Conservation (phyloP, 768 basidiomycete species). For the Wakefieldia striispora region DNA sequence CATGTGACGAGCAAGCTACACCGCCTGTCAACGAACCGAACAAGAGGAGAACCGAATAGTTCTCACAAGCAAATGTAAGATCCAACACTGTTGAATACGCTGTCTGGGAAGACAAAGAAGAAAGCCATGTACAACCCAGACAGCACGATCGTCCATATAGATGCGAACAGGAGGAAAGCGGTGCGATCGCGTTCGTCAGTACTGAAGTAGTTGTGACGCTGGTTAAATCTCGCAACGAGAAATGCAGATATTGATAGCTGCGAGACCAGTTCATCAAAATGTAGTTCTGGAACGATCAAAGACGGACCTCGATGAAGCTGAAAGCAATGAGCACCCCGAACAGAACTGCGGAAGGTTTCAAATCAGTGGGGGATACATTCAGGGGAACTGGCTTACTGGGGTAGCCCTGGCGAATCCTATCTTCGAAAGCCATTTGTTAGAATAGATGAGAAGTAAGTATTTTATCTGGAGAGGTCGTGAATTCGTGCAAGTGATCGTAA, state of each 20-base stretch:
- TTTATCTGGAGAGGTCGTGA: conserved; percentile 25
- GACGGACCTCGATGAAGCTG: conserved; percentile 60
- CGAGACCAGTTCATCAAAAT: neutral
- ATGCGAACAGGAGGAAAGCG: conserved; percentile 66
- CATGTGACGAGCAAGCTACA: conserved; percentile 66
- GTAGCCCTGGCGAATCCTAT: conserved; percentile 50
- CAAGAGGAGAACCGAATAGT: neutral
- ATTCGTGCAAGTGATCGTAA: conserved; percentile 25
- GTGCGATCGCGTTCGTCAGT: conserved; percentile 56
- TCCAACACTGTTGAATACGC: conserved; percentile 55
- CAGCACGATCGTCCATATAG: conserved; percentile 66
- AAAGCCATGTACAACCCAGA: conserved; percentile 49
- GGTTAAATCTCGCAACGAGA: conserved; percentile 62
- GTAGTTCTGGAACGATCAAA: neutral
- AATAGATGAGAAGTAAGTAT: conserved; percentile 10
- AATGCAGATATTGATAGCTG: conserved; percentile 74
- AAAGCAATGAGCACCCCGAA: conserved; percentile 52
- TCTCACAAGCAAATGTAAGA: conserved; percentile 64
- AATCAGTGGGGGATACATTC: neutral
- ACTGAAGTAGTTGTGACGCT: conserved; percentile 49
- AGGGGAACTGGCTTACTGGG: conserved; percentile 41
- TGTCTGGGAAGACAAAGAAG: conserved; percentile 51
- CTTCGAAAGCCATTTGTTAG: conserved; percentile 36
- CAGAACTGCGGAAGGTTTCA: conserved; percentile 44
- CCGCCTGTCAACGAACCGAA: conserved; percentile 3